phyloP scores from a whole-genome alignment of 805 yeast genomes.

The Cyberlindnera mrakii region DNA sequence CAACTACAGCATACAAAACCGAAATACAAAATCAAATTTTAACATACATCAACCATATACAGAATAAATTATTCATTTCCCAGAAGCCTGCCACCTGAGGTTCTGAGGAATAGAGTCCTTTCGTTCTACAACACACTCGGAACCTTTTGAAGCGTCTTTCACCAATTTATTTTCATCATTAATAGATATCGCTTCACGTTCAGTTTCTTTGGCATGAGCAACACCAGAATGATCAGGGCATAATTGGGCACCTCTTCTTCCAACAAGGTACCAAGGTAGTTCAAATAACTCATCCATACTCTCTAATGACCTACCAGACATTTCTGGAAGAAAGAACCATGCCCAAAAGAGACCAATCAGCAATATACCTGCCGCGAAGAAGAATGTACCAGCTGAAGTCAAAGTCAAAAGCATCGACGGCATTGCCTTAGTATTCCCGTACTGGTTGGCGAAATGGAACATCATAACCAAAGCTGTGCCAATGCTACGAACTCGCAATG shows the following conservation, averaged over 20 bases:
- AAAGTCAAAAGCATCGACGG: constrained; percentile 44
- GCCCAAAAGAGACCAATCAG: constrained; percentile 33
- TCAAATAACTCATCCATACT: constrained; percentile 32
- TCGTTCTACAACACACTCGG: too few species aligned
- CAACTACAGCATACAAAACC: too few species aligned
- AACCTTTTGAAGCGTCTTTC: constrained; percentile 6
- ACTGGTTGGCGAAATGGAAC: constrained; percentile 51
- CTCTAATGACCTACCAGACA: constrained; percentile 33
- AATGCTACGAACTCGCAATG: constrained; percentile 41
- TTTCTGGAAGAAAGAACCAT: constrained; percentile 34
- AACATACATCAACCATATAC: too few species aligned
- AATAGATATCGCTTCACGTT: constrained; percentile 10
- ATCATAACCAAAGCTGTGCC: constrained; percentile 49
- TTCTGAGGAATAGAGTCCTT: too few species aligned
- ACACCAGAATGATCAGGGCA: constrained; percentile 47
- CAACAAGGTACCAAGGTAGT: constrained; percentile 54
- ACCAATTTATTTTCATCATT: constrained; percentile 11
- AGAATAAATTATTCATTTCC: too few species aligned
- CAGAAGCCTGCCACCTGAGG: too few species aligned
- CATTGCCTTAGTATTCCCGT: constrained; percentile 49
- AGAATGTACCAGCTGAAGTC: constrained; percentile 45
- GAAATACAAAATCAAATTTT: too few species aligned
- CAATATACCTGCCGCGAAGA: constrained; percentile 41
- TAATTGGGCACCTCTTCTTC: constrained; percentile 45
- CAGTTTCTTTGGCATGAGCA: constrained; percentile 15